Percentiles rank a stretch among this genome's conserved stretches.
Evolutionary conservation across 73 alveolate species (phyloP).

Genomic region (Uronychia setigera): DNA sequence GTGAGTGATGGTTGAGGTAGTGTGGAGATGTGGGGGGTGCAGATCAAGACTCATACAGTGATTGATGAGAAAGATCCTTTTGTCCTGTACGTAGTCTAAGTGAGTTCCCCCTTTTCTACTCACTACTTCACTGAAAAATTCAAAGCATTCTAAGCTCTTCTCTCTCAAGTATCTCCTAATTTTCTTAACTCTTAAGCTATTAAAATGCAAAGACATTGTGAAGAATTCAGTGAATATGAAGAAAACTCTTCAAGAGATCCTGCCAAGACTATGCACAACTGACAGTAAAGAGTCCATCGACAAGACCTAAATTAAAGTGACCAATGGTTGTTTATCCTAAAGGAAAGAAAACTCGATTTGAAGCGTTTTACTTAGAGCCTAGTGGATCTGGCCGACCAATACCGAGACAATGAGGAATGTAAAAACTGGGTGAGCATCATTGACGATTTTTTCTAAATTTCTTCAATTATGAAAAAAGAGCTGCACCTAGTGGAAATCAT

Average conservation of each 20-base stretch:
- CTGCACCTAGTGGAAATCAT: background rate
- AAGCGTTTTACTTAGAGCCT: background rate
- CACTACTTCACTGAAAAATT: too few relatives aligned
- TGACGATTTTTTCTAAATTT: conserved; percentile 10
- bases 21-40: too few relatives aligned
- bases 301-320: background rate
- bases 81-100: too few relatives aligned
- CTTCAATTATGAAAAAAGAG: background rate
- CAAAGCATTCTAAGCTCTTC: too few relatives aligned
- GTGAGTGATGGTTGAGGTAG: too few relatives aligned
- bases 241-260: background rate
- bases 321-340: background rate
- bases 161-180: too few relatives aligned
- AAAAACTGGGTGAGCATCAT: background rate
- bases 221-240: too few relatives aligned
- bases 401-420: background rate
- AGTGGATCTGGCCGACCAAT: background rate
- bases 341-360: background rate
- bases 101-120: too few relatives aligned
- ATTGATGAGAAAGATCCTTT: too few relatives aligned
- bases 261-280: background rate
- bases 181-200: too few relatives aligned
- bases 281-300: background rate
- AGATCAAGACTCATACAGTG: too few relatives aligned
- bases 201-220: too few relatives aligned